Percentiles rank a stretch among this genome's conserved stretches.
phyloP scores from a whole-genome alignment of 495 filamentous ascomycete species.

The Glutinoglossum americanum region DNA sequence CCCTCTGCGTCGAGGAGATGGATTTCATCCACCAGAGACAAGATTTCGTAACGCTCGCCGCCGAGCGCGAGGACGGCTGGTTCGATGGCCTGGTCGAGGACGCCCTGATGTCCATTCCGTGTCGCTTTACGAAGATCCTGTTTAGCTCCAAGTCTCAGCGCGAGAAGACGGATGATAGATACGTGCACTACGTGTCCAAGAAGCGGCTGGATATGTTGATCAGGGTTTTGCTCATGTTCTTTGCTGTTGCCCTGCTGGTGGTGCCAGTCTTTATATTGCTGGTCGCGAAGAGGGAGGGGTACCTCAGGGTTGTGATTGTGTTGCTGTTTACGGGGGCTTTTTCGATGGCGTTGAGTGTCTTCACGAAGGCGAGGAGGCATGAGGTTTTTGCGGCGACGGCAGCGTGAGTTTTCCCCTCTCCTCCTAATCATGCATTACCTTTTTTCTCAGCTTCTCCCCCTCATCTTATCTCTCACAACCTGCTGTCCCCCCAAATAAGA shows the following conservation, averaged over 20 bases:
- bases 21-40: slow-evolving; percentile 14
- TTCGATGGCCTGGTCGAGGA: slow-evolving; percentile 19
- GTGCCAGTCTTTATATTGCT: slow-evolving; percentile 13
- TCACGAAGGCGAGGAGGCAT: slow-evolving; percentile 19
- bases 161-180: slow-evolving; percentile 10
- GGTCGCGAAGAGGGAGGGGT: slow-evolving; percentile 6
- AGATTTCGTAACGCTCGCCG: slow-evolving; percentile 19
- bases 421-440: too few species aligned
- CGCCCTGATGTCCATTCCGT: slow-evolving; percentile 9
- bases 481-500: too few species aligned
- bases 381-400: slow-evolving; percentile 21
- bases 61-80: slow-evolving; percentile 17
- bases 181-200: slow-evolving; percentile 14
- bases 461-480: too few species aligned
- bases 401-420: too few species aligned
- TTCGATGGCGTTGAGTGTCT: slow-evolving; percentile 14
- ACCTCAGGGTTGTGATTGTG: slow-evolving; percentile 14
- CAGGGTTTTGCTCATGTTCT: slow-evolving; percentile 13
- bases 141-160: neutral
- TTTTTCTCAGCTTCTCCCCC: too few species aligned
- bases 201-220: slow-evolving; percentile 14
- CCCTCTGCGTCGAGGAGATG: slow-evolving; percentile 10
- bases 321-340: slow-evolving; percentile 17
- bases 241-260: slow-evolving; percentile 12
- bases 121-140: slow-evolving; percentile 6